A percentile compares a stretch with the other conserved stretches of the same genome.
phyloP scores from a whole-genome alignment of 306 rosid genomes.

The Acacia melanoxylon region DNA sequence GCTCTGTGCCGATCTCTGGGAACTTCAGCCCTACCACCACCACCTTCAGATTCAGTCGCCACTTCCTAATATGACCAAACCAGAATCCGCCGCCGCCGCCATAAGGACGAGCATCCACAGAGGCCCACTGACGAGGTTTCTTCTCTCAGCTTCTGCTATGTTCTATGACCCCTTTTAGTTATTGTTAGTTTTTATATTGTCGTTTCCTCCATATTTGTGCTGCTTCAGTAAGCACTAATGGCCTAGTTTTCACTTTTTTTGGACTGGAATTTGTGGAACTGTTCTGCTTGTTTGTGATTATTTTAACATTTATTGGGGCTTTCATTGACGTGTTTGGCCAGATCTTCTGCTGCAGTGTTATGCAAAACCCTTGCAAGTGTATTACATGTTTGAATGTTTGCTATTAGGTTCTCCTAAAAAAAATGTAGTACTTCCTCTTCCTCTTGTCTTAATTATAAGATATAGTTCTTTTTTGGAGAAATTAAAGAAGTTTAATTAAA shows the following conservation, averaged over 20 bases:
- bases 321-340: background rate
- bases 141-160: background rate
- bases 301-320: background rate
- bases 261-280: slow-evolving; percentile 3
- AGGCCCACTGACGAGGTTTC: slow-evolving; percentile 47
- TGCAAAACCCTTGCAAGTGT: background rate
- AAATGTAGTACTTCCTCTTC: too few relatives aligned
- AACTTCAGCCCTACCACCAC: slow-evolving; percentile 60
- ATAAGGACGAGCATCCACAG: slow-evolving; percentile 38
- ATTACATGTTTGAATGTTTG: background rate
- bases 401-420: background rate
- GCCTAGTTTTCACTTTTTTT: background rate
- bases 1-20: slow-evolving; percentile 77
- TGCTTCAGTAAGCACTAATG: background rate
- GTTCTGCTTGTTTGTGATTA: slow-evolving; percentile 9
- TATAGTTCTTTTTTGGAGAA: too few relatives aligned
- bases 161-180: background rate
- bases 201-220: background rate
- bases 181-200: background rate
- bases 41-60: slow-evolving; percentile 25
- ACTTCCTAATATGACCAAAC: slow-evolving; percentile 45
- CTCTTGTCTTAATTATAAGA: too few relatives aligned
- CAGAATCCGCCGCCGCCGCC: slow-evolving; percentile 34
- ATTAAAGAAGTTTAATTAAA: too few relatives aligned
- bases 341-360: background rate